Evolutionary conservation across 176 grass and related monocot species (phyloP).

Genomic region (Ananas comosus): DNA sequence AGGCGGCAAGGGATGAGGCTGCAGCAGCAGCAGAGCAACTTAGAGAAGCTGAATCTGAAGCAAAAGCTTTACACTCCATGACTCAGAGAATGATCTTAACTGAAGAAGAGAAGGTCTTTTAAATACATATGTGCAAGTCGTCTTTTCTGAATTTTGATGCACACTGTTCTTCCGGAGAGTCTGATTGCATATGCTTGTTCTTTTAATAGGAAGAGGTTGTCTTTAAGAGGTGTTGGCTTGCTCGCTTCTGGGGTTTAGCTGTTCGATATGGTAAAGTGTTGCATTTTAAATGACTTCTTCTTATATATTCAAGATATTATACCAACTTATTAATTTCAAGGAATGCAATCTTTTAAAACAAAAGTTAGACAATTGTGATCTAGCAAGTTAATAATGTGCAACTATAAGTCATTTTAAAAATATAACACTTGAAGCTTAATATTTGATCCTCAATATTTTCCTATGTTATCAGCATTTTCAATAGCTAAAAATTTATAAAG

Average conservation of each 20-base stretch:
- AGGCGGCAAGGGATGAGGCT: conserved; percentile 55
- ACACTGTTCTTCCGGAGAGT: conserved; percentile 2
- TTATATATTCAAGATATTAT: background rate
- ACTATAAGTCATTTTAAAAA: too few species aligned
- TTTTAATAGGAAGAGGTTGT: conserved; percentile 71
- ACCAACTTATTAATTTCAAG: background rate
- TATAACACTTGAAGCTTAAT: too few species aligned
- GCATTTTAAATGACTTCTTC: background rate
- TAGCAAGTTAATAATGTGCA: background rate
- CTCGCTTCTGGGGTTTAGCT: conserved; percentile 85
- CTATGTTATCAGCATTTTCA: too few species aligned
- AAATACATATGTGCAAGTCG: background rate
- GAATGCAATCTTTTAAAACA: background rate
- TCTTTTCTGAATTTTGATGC: conserved; percentile 7
- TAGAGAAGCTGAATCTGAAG: conserved; percentile 61
- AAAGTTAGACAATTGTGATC: background rate
- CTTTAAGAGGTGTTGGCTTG: conserved; percentile 95
- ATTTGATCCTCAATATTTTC: too few species aligned
- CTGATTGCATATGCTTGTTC: conserved; percentile 14
- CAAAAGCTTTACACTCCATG: conserved; percentile 60
- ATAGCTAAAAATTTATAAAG: too few species aligned
- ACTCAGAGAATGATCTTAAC: conserved; percentile 84
- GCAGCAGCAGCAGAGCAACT: conserved; percentile 40
- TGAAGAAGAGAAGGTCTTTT: conserved; percentile 77
- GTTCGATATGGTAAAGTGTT: conserved; percentile 59